These are phyloP conservation scores for Aspergillus alliaceus DNA, from an alignment of 2,329 filamentous ascomycete genomes.

Conservation along the genomic window DNA sequence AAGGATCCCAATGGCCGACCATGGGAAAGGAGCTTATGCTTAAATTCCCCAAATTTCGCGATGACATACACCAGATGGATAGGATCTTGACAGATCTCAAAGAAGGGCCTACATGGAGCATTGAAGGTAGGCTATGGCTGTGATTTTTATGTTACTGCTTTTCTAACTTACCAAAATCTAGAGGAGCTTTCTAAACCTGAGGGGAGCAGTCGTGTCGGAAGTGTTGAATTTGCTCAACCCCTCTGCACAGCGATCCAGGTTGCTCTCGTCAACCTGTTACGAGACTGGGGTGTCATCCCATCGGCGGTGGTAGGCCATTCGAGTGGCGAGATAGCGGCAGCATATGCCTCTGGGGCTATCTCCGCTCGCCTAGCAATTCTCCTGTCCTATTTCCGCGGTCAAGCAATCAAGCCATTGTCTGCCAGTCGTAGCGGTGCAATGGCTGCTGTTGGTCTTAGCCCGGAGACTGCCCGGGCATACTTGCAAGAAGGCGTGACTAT, in stretches of 20 bases:
- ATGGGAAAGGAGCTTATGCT: constrained; percentile 34
- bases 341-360: constrained; percentile 31
- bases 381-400: constrained; percentile 23
- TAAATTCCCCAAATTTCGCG: constrained; percentile 16
- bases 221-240: constrained; percentile 30
- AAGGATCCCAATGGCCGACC: constrained; percentile 36
- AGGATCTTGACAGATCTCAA: constrained; percentile 8
- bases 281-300: constrained; percentile 22
- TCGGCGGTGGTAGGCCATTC: constrained; percentile 33
- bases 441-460: constrained; percentile 22
- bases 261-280: constrained; percentile 30
- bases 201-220: constrained; percentile 14
- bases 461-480: constrained; percentile 9
- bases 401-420: constrained; percentile 2
- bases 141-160: background rate
- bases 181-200: constrained; percentile 8
- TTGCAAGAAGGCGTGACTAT: constrained; percentile 18
- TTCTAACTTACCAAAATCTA: background rate
- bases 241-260: constrained; percentile 36
- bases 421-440: constrained; percentile 16
- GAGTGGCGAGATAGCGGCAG: constrained; percentile 38
- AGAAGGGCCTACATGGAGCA: constrained; percentile 5
- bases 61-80: constrained; percentile 19
- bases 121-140: constrained; percentile 4
- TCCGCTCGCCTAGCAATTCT: constrained; percentile 17